Evolutionary conservation across 2,329 filamentous ascomycete species (phyloP).

Genomic region (Juglanconis oblonga): DNA sequence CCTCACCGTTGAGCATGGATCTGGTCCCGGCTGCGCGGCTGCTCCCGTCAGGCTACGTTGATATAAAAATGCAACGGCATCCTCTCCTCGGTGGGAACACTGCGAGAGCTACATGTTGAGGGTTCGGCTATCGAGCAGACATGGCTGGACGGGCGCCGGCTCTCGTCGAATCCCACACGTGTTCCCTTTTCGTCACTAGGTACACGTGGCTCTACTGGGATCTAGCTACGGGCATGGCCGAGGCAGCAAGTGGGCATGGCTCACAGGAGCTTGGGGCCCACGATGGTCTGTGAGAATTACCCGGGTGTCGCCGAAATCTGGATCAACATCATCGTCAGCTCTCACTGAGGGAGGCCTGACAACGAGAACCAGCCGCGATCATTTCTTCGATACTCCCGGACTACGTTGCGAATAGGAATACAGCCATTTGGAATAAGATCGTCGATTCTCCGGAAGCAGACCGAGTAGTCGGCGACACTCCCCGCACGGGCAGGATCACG

Average conservation of each 20-base stretch:
- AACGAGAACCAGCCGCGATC: no score
- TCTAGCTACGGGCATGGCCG: not conserved
- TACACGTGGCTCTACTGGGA: not conserved
- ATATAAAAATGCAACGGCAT: not conserved
- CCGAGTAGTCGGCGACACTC: no score
- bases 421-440: no score
- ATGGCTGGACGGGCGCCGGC: not conserved
- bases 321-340: no score
- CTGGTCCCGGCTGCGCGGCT: not conserved
- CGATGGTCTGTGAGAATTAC: not conserved
- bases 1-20: not conserved
- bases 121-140: not conserved
- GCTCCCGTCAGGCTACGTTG: not conserved
- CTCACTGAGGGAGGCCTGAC: no score
- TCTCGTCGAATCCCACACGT: not conserved
- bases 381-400: no score
- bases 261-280: not conserved
- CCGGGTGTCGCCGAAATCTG: no score
- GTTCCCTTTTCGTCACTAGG: not conserved
- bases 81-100: not conserved
- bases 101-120: not conserved
- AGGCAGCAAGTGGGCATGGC: not conserved
- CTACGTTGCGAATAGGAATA: no score
- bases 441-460: no score
- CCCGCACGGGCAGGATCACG: no score